Evolutionary conservation across 306 rosid genomes (phyloP), one percentile per base, ranked within the genome.

Genomic region (Cajanus cajan): DNA sequence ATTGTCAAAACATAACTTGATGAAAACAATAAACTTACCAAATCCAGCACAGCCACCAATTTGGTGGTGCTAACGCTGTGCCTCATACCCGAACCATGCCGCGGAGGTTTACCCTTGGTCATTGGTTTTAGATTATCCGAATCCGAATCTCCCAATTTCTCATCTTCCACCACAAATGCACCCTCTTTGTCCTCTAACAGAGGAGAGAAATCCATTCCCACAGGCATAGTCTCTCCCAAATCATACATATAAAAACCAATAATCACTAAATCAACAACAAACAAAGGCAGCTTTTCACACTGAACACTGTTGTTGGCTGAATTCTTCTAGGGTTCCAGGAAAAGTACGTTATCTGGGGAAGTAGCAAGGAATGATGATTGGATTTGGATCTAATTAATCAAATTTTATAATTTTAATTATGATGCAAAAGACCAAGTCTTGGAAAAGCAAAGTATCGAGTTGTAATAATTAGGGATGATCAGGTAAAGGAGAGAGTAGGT

Each of bases 61-160:
- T 62, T 83, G 51, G 74, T 68, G 57, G 92, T 45, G 92, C 93
- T 86, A 73, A 88, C 36, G 73, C 90, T 86, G 54, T 89, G 93
- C 33, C 88, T 87, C 85, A 85, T 15, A 21, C 37, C 48, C 4
- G 90, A 86, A 33, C 76, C 88, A 65, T 89, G 90, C 54, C 92
- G 78, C 1, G 95, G 97, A 71, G 97, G 97, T 25, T 89, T 90
- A 39, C 92, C 90, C 33, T 67, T 72, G 34, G 86, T 22, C 4
- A 74, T 77, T 58, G 73, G 87, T 77, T 87, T 88, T 37, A 81
- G 68, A 73, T 74, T 66, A 73, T 71, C 78, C 57, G 82, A 78
- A 73, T 71, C 78, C 57, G 82, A 78, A 68, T 74, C 82, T 2
- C 41, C 78, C 2, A 85, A 71, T 68, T 71, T 81, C 24, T 87